Base-by-base conservation (phyloP, 2,329 filamentous ascomycete species). In the Pseudogymnoascus sp. region DNA sequence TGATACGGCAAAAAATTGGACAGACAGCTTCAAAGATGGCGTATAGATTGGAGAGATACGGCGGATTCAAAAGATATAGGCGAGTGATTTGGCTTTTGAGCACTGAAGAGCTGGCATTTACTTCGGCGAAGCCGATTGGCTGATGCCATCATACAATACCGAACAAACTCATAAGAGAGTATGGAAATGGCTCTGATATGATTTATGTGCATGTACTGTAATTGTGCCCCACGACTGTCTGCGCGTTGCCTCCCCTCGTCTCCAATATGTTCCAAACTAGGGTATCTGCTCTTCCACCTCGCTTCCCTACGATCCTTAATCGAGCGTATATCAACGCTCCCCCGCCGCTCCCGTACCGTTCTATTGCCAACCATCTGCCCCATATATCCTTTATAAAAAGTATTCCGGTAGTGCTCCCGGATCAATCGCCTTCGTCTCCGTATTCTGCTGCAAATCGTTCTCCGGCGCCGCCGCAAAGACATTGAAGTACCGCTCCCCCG, bases 401-500 rank as follows among this genome's bases (percentile, higher is more conserved):
- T 88, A 88, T 70, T 88, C 85, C 2, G 85, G 89, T 70, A 94
- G 74, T 73, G 81, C 78, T 61, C 78, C 85, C 2, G 81, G 82
- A 65, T 87, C 84, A 2, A 80, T 81, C n/a, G 77, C 73, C 76
- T 92, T 92, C 63, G 94, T 91, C 69, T 84, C 82, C 64, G 85
- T 64, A 86, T 84, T 75, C 90, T 87, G 84, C 74, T 94, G 91
- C 71, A 89, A 83, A 73, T 97, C 93, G 71, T 99, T 96, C 75
- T 99, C 94, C 2, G 94, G 94, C 28, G 94, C 93, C 3, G 94
- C 94, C 62, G 95, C 91, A 74, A 99, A 99, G 23, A 97, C 92
- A 73, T 99, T 99, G 80, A 97, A 99, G 76, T 91, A 96, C 64
- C 93, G 82, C 75, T 96, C 92, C 38, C 94, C 93, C 0, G 88